Conservation (phyloP, 2,329 filamentous ascomycete species). For the Aspergillus sp. region DNA sequence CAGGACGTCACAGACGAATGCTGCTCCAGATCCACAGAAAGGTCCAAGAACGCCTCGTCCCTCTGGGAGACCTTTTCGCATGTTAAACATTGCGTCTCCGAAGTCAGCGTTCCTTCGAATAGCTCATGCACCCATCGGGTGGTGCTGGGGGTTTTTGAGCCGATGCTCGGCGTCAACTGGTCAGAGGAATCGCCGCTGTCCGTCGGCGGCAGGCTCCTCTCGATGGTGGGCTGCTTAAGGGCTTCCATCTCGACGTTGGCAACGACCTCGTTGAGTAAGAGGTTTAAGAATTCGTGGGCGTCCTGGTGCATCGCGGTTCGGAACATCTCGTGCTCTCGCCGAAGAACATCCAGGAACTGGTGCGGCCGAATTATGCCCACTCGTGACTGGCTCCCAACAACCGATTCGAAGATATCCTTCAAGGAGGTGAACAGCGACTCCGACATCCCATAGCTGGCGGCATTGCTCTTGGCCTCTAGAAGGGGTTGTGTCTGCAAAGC, state of each 20-base stretch:
- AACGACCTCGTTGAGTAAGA: constrained; percentile 92
- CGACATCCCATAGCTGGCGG: constrained; percentile 76
- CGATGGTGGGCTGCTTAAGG: constrained; percentile 21
- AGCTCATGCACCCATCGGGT: constrained; percentile 93
- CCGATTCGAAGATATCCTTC: constrained; percentile 89
- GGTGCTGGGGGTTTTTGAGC: constrained; percentile 52
- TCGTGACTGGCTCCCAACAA: constrained; percentile 70
- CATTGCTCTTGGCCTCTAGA: constrained; percentile 74
- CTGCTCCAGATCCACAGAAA: constrained; percentile 91
- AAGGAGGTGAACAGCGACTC: constrained; percentile 90
- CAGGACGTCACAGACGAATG: constrained; percentile 96
- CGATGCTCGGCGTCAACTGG: constrained; percentile 43
- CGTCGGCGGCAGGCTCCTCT: constrained; percentile 45
- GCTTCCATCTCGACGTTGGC: constrained; percentile 87
- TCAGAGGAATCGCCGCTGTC: constrained; percentile 37
- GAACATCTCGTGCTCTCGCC: constrained; percentile 94
- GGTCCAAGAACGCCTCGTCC: constrained; percentile 89
- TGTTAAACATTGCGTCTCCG: constrained; percentile 90
- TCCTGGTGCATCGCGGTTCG: constrained; percentile 96
- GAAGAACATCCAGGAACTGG: constrained; percentile 86
- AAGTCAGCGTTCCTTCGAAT: constrained; percentile 89
- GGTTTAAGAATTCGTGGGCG: constrained; percentile 91
- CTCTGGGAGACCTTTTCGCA: constrained; percentile 92
- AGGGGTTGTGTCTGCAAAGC: constrained; percentile 82
- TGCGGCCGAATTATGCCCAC: constrained; percentile 88